Evolutionary conservation across 768 basidiomycete genomes (phyloP).

Genomic region (Cystobasidium onofrii): DNA sequence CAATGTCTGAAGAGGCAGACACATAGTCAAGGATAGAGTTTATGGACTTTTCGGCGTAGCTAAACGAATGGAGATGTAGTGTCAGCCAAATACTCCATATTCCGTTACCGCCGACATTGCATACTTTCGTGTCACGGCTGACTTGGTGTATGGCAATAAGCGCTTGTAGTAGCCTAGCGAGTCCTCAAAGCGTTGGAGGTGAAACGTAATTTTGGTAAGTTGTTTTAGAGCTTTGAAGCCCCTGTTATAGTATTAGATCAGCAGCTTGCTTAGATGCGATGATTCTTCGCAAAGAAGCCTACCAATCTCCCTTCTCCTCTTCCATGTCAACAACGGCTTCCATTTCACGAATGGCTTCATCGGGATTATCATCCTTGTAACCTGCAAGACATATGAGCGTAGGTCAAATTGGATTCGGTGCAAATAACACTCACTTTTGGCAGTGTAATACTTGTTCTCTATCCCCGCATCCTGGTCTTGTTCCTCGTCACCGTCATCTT

Average conservation of each 20-base stretch:
- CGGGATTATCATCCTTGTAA: slow-evolving; percentile 87
- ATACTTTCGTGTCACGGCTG: slow-evolving; percentile 75
- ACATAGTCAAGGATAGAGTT: slow-evolving; percentile 98
- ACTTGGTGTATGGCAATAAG: slow-evolving; percentile 87
- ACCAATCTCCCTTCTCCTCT: slow-evolving; percentile 92
- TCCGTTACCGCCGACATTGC: not conserved
- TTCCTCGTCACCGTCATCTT: slow-evolving; percentile 72
- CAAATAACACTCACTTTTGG: slow-evolving; percentile 62
- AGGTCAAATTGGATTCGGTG: not conserved
- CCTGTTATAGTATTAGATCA: slow-evolving; percentile 51
- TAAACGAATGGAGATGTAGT: not conserved
- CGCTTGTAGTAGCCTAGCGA: slow-evolving; percentile 78
- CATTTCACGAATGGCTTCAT: slow-evolving; percentile 84
- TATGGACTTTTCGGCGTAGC: slow-evolving; percentile 93
- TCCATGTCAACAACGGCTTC: slow-evolving; percentile 79
- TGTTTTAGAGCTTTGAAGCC: slow-evolving; percentile 99
- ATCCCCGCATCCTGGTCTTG: slow-evolving; percentile 75
- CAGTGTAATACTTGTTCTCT: slow-evolving; percentile 97
- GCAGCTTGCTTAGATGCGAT: slow-evolving; percentile 4
- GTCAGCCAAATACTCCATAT: not conserved
- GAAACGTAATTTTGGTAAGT: slow-evolving; percentile 84
- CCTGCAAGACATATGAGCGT: slow-evolving; percentile 50
- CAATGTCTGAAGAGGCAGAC: slow-evolving; percentile 43
- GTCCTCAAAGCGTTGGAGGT: slow-evolving; percentile 67
- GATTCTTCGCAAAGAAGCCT: slow-evolving; percentile 29